These are phyloP conservation scores for Acacia pycnantha DNA, from an alignment of 331 rosid species.

Conservation along the genomic window DNA sequence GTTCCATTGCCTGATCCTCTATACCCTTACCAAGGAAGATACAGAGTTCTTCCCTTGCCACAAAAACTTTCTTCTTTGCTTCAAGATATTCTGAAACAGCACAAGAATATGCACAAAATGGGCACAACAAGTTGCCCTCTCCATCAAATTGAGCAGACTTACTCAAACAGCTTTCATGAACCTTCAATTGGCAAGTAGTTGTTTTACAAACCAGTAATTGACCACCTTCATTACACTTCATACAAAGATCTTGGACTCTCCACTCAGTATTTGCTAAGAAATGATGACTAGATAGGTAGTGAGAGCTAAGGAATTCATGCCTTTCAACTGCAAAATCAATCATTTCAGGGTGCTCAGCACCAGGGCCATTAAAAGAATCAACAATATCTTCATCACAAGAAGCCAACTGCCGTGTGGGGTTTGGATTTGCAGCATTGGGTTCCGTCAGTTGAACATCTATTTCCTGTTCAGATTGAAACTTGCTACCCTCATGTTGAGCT, in stretches of 20 bases:
- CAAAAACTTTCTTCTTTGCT: slow-evolving; percentile 56
- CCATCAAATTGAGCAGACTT: slow-evolving; percentile 37
- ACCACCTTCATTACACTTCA: slow-evolving; percentile 61
- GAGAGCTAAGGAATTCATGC: slow-evolving; percentile 46
- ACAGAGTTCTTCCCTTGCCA: slow-evolving; percentile 48
- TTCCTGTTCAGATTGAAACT: slow-evolving; percentile 25
- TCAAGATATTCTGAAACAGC: slow-evolving; percentile 59
- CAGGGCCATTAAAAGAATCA: slow-evolving; percentile 32
- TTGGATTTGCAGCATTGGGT: slow-evolving; percentile 31
- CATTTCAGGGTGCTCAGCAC: slow-evolving; percentile 36
- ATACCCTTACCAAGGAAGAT: slow-evolving; percentile 39
- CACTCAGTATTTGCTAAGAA: slow-evolving; percentile 23
- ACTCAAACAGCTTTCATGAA: slow-evolving; percentile 64
- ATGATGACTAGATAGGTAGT: slow-evolving; percentile 10
- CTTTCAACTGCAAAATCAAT: slow-evolving; percentile 44
- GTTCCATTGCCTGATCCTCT: slow-evolving; percentile 26
- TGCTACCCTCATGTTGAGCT: slow-evolving; percentile 1
- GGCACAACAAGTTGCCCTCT: slow-evolving; percentile 57
- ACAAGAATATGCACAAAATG: slow-evolving; percentile 64
- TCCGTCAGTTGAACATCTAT: slow-evolving; percentile 32
- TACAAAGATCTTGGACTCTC: slow-evolving; percentile 36
- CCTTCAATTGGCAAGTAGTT: slow-evolving; percentile 49
- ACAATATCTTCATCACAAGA: slow-evolving; percentile 35
- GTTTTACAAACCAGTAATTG: slow-evolving; percentile 56
- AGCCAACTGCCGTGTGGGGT: slow-evolving; percentile 28